Evolutionary conservation across 805 yeast species (phyloP).

Genomic region (Wickerhamomyces sydowiorum): DNA sequence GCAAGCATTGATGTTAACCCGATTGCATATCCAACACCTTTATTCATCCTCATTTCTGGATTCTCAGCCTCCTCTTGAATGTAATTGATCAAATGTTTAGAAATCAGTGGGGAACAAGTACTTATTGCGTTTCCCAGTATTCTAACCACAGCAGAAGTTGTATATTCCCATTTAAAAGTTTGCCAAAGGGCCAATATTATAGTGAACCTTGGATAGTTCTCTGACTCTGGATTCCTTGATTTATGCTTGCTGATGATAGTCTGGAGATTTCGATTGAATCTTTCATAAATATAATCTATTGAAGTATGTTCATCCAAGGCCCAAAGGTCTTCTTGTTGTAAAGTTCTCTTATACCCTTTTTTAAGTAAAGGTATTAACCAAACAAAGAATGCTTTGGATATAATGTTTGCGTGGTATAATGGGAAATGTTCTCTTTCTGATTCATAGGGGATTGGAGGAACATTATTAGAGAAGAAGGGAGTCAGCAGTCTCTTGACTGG

Average conservation of each 20-base stretch:
- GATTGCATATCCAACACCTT: constrained; percentile 71
- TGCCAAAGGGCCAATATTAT: constrained; percentile 36
- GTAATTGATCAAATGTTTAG: constrained; percentile 43
- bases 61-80: constrained; percentile 40
- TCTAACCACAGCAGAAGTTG: constrained; percentile 32
- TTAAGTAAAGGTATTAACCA: constrained; percentile 61
- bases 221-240: constrained; percentile 24
- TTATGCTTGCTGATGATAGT: constrained; percentile 23
- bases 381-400: constrained; percentile 45
- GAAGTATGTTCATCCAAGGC: constrained; percentile 32
- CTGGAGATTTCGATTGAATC: constrained; percentile 29
- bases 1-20: constrained; percentile 57
- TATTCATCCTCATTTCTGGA: constrained; percentile 30
- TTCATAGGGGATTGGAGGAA: constrained; percentile 44
- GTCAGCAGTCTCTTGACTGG: constrained; percentile 22
- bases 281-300: constrained; percentile 30
- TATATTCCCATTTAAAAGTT: constrained; percentile 38
- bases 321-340: constrained; percentile 57
- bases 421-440: constrained; percentile 43
- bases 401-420: constrained; percentile 26
- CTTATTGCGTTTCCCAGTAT: constrained; percentile 38
- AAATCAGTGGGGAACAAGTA: constrained; percentile 46
- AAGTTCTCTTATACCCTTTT: constrained; percentile 64
- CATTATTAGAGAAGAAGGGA: constrained; percentile 21
- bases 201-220: constrained; percentile 32